These are phyloP conservation scores for Sideroxylon spinosum DNA, from an alignment of 179 eudicot species.

Conservation along the genomic window DNA sequence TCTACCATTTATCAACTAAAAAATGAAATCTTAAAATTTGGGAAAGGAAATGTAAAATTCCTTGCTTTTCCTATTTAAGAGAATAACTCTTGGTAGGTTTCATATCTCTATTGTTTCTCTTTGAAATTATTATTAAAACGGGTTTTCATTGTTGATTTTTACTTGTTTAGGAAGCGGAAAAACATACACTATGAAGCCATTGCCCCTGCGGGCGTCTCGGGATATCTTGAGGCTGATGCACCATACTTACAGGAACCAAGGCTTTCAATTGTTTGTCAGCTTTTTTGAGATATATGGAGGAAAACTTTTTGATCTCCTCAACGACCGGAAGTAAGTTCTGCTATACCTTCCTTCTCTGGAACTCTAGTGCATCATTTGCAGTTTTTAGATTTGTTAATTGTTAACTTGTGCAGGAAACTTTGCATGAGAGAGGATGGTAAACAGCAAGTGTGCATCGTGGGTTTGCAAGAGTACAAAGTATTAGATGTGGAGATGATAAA, in stretches of 20 bases:
- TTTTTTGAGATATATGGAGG: constrained; percentile 99
- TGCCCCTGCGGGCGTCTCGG: constrained; percentile 82
- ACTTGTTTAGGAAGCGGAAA: constrained; percentile 82
- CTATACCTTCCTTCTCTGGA: neutral
- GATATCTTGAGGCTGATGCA: constrained; percentile 82
- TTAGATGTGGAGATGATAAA: constrained; percentile 64
- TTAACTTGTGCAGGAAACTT: constrained; percentile 51
- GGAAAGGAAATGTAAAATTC: neutral
- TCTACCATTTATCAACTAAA: no score
- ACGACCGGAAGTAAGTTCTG: constrained; percentile 70
- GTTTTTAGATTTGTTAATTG: constrained; percentile 5
- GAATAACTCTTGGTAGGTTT: neutral
- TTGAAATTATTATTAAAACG: neutral
- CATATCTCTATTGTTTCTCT: neutral
- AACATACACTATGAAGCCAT: constrained; percentile 94
- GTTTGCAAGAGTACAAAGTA: constrained; percentile 86
- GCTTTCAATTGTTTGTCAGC: constrained; percentile 84
- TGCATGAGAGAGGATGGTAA: constrained; percentile 96
- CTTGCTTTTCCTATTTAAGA: neutral
- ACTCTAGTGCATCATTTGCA: neutral
- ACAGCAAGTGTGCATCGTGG: constrained; percentile 96
- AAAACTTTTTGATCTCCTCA: constrained; percentile 87
- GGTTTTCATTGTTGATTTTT: constrained; percentile 12
- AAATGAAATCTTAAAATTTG: neutral
- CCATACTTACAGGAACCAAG: constrained; percentile 81